Base-by-base conservation (phyloP, 305 asterid species). In the Coffea humblotiana region DNA sequence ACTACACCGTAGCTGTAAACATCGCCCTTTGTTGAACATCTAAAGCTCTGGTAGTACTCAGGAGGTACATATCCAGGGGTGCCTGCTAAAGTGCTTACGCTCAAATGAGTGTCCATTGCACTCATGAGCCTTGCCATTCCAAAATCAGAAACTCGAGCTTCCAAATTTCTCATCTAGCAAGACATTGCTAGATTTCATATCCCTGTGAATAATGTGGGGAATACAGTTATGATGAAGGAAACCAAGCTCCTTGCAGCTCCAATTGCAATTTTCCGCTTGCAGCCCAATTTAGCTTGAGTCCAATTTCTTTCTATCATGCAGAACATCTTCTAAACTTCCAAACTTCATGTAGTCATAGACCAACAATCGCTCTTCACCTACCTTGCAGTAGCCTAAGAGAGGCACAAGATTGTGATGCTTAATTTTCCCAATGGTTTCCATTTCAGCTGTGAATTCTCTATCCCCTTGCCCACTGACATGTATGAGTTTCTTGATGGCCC, bases 21-120 rank as follows among this genome's bases (percentile, higher is more conserved):
- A 48, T 96, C 99, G 13, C 99, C 99, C 78, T 88, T 91, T 0
- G 98, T 89, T 0, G 98, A 89, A 77, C 98, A 94, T 74, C 96
- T 82, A 78, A 91, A 94, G 85, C 97, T 91, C 81, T 93, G 98
- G 87, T 93, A 95, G 83, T 95, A 95, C 68, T 95, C 99, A 0
- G 99, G 99, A 12, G 99, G 99, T 56, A 95, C 99, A 19, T 95
- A 95, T 13, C 99, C 99, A 0, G 98, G 98, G 25, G 99, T 96
- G 18, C 99, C 99, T 0, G 99, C 98, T 37, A 94, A 84, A 8
- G 98, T 96, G 85, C 98, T 96, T 19, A 94, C 98, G 47, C 98
- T 96, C 83, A 96, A 83, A 79, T 94, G 99, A 3, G 99, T 96
- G 84, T 96, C 99, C 93, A 85, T 86, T 2, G 95, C 94, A 75